Conservation (phyloP, 106 monocot genomes). For the Allium cepa region DNA sequence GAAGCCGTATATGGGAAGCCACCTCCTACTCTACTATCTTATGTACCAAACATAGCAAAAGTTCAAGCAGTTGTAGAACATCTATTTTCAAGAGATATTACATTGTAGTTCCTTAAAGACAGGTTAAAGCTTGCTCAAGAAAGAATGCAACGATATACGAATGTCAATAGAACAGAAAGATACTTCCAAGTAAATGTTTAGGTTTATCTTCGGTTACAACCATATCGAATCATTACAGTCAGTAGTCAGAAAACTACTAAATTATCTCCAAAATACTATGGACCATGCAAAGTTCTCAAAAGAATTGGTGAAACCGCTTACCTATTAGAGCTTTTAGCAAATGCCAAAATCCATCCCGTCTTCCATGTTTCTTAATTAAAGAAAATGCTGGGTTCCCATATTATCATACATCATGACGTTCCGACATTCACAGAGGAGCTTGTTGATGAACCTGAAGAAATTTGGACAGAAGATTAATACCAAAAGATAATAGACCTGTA, state of each 20-base stretch:
- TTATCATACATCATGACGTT: neutral
- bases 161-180: neutral
- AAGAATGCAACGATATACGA: neutral
- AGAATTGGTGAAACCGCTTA: neutral
- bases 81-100: neutral
- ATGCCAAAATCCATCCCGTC: neutral
- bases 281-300: neutral
- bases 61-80: neutral
- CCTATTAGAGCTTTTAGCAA: neutral
- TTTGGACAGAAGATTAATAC: neutral
- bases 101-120: neutral
- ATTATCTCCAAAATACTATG: neutral
- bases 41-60: neutral
- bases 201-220: neutral
- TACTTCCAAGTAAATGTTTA: neutral
- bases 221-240: neutral
- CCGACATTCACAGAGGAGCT: neutral
- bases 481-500: neutral
- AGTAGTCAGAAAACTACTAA: neutral
- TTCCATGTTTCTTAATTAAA: neutral
- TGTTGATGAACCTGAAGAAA: neutral
- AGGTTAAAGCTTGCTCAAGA: neutral
- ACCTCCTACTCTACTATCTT: neutral
- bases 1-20: neutral
- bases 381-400: neutral